These are phyloP conservation scores for Globisporangium nagaii DNA, from an alignment of 352 stramenopile species.

Conservation along the genomic window DNA sequence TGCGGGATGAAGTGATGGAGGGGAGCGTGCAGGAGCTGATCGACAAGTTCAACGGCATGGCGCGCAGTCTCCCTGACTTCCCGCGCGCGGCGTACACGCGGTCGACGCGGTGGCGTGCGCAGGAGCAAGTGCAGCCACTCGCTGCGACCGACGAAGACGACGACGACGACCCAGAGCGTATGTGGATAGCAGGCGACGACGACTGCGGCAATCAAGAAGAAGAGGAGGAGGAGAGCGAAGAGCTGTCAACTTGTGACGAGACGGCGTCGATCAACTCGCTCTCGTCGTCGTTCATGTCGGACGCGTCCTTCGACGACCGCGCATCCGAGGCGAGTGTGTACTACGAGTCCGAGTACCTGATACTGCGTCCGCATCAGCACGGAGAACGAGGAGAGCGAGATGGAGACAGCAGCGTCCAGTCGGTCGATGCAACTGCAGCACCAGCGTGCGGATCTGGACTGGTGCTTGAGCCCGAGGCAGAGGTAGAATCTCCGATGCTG, in stretches of 20 bases:
- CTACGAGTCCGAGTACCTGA: slow-evolving; percentile 9
- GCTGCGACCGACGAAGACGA: background rate
- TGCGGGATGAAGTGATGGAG: background rate
- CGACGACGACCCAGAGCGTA: background rate
- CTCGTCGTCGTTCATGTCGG: slow-evolving; percentile 11
- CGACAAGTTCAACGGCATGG: slow-evolving; percentile 7
- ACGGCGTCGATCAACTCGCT: slow-evolving; percentile 14
- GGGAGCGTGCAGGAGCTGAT: slow-evolving; percentile 11
- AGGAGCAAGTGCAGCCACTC: background rate
- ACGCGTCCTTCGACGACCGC: slow-evolving; percentile 11
- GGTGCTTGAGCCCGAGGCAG: background rate
- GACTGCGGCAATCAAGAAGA: background rate
- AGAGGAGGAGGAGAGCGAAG: background rate
- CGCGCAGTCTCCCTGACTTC: slow-evolving; percentile 9
- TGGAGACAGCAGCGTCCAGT: background rate
- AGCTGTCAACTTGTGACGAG: slow-evolving; percentile 11
- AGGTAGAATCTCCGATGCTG: background rate
- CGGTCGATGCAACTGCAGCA: background rate
- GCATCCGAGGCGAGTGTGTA: slow-evolving; percentile 5
- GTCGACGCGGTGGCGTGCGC: background rate
- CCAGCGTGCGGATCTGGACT: background rate
- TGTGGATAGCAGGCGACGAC: background rate
- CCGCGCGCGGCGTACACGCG: slow-evolving; percentile 3
- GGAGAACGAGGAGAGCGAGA: background rate
- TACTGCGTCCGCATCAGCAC: background rate